Conservation (phyloP, 768 basidiomycete genomes). For the Tulasnella sp. region DNA sequence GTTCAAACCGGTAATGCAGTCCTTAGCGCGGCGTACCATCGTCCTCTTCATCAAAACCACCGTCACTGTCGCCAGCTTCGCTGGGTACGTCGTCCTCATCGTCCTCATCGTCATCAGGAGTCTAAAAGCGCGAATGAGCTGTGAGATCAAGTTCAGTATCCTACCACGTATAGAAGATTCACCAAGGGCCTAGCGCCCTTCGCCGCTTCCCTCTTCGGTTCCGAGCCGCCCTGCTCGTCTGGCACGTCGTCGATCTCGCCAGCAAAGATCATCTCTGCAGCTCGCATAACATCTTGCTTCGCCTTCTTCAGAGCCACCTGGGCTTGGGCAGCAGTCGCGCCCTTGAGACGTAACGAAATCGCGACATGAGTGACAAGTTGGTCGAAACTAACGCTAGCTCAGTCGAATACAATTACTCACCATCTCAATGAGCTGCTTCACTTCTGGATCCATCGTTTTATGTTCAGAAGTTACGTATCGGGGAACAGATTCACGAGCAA, state of each 20-base stretch:
- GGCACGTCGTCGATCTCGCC: slow-evolving; percentile 71
- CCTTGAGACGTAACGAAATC: slow-evolving; percentile 35
- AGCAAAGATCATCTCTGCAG: slow-evolving; percentile 75
- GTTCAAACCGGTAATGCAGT: neutral
- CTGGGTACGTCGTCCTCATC: slow-evolving; percentile 36
- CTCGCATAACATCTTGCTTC: slow-evolving; percentile 77
- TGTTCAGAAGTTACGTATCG: too few species aligned
- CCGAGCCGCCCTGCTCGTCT: slow-evolving; percentile 22
- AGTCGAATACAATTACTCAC: slow-evolving; percentile 23
- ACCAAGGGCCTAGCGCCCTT: slow-evolving; percentile 5
- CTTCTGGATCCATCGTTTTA: slow-evolving; percentile 40
- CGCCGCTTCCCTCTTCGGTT: neutral
- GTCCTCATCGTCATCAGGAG: slow-evolving; percentile 35
- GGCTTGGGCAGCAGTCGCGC: slow-evolving; percentile 72
- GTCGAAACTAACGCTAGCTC: slow-evolving; percentile 3
- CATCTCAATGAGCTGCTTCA: slow-evolving; percentile 56
- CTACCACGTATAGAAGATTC: neutral
- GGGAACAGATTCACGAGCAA: too few species aligned
- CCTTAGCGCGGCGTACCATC: slow-evolving; percentile 1
- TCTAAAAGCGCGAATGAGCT: slow-evolving; percentile 20
- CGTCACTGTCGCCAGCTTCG: neutral
- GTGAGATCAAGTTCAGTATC: neutral
- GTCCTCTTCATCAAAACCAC: slow-evolving; percentile 36
- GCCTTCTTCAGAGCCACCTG: slow-evolving; percentile 68
- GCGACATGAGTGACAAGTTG: neutral